These are phyloP conservation scores for Heterobasidion irregulare DNA, from an alignment of 1,284 basidiomycete genomes.

Conservation along the genomic window DNA sequence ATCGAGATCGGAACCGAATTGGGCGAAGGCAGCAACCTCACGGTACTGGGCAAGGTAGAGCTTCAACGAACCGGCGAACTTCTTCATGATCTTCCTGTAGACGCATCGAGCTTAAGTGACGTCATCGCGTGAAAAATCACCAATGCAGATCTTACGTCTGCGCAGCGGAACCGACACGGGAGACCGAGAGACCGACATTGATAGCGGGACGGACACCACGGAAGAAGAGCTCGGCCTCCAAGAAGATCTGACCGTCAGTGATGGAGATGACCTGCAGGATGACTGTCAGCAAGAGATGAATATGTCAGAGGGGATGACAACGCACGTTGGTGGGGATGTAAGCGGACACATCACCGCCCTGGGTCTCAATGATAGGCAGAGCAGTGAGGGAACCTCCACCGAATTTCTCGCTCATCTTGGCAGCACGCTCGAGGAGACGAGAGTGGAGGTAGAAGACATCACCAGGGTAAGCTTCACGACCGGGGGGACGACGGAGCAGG, in stretches of 20 bases:
- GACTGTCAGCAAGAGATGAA: neutral
- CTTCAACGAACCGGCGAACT: conserved; percentile 99
- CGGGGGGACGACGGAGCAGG: conserved; percentile 97
- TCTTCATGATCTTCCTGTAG: conserved; percentile 94
- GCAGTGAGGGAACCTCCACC: conserved; percentile 98
- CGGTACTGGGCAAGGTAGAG: conserved; percentile 99
- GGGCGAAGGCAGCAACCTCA: conserved; percentile 99
- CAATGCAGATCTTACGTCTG: conserved; percentile 67
- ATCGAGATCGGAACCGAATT: conserved; percentile 99
- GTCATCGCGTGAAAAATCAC: neutral
- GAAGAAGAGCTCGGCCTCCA: conserved; percentile 99
- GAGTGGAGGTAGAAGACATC: conserved; percentile 99
- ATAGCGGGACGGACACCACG: conserved; percentile 98
- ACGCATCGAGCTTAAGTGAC: neutral
- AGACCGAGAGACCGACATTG: conserved; percentile 99
- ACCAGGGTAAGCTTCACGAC: conserved; percentile 99
- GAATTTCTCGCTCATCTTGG: conserved; percentile 99
- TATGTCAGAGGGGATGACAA: conserved; percentile 11
- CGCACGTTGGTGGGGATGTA: conserved; percentile 86
- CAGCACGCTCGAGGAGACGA: conserved; percentile 98
- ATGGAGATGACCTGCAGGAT: conserved; percentile 83
- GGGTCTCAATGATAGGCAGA: conserved; percentile 98
- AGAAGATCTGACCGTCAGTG: conserved; percentile 98
- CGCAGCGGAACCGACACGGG: conserved; percentile 98
- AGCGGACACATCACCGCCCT: conserved; percentile 99